These are phyloP conservation scores for Fusarium austroafricanum DNA, from an alignment of 2,329 filamentous ascomycete genomes.

Conservation along the genomic window DNA sequence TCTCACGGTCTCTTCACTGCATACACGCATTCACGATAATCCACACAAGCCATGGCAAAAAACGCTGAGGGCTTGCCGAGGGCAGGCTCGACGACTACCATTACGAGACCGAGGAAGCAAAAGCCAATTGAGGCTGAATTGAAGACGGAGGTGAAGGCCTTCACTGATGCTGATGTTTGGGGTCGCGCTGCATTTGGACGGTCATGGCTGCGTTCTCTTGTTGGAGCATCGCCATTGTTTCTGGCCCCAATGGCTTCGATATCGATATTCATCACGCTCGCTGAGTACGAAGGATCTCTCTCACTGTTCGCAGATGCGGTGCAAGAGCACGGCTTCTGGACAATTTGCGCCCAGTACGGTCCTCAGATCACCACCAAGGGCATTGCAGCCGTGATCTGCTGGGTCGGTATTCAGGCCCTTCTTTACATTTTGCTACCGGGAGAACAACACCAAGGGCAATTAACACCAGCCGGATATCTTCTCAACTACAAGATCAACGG, in stretches of 20 bases:
- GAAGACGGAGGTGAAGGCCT: neutral
- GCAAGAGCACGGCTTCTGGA: slow-evolving; percentile 31
- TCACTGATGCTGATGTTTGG: slow-evolving; percentile 28
- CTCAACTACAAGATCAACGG: slow-evolving; percentile 59
- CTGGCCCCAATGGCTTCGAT: slow-evolving; percentile 41
- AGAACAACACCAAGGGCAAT: slow-evolving; percentile 49
- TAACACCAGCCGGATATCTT: slow-evolving; percentile 57
- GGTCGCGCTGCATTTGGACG: slow-evolving; percentile 42
- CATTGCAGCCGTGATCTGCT: slow-evolving; percentile 19
- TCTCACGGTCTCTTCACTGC: neutral
- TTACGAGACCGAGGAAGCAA: neutral
- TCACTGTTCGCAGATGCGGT: slow-evolving; percentile 19
- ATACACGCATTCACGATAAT: neutral
- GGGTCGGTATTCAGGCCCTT: slow-evolving; percentile 28
- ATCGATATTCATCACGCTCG: slow-evolving; percentile 42
- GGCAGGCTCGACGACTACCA: slow-evolving; percentile 15
- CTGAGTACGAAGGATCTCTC: slow-evolving; percentile 37
- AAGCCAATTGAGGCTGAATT: neutral
- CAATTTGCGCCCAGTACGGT: slow-evolving; percentile 25
- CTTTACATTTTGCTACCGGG: slow-evolving; percentile 32
- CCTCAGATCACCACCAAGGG: slow-evolving; percentile 34
- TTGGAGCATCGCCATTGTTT: slow-evolving; percentile 41
- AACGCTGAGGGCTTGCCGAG: neutral
- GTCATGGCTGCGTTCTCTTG: slow-evolving; percentile 40
- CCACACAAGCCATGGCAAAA: neutral